A percentile compares a stretch with the other conserved stretches of the same genome.
These are phyloP conservation scores for Paramecium sonneborni DNA, from an alignment of 73 alveolate genomes.

Conservation along the genomic window DNA sequence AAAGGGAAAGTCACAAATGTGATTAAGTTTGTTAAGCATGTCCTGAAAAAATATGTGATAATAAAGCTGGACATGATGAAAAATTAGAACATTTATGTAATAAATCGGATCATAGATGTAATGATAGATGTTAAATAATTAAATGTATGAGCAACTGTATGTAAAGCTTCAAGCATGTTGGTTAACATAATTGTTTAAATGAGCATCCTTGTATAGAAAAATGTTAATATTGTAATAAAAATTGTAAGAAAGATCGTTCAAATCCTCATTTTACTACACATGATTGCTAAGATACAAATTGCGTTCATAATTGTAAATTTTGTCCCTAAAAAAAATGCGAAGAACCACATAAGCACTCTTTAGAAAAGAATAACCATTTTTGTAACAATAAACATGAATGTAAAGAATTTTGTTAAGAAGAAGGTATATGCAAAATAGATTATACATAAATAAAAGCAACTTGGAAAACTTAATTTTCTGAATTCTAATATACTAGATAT, in stretches of 20 bases:
- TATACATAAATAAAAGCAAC: not conserved
- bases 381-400: not conserved
- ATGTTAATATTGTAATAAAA: not conserved
- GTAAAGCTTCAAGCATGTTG: not conserved
- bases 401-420: not conserved
- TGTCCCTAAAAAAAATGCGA: not conserved
- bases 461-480: not conserved
- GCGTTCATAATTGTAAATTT: not conserved
- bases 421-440: not conserved
- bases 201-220: not conserved
- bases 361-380: not conserved
- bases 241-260: not conserved
- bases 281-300: not conserved
- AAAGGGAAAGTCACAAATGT: not conserved
- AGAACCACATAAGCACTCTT: not conserved
- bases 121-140: not conserved
- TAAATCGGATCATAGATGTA: not conserved
- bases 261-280: not conserved
- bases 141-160: not conserved
- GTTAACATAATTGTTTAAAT: not conserved
- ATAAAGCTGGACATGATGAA: constrained; percentile 1
- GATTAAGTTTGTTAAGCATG: not conserved
- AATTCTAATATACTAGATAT: not conserved
- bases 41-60: not conserved
- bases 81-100: not conserved